A percentile compares a stretch with the other conserved stretches of the same genome.
phyloP scores from a whole-genome alignment of 345 rosid species.

The Linum trigynum region DNA sequence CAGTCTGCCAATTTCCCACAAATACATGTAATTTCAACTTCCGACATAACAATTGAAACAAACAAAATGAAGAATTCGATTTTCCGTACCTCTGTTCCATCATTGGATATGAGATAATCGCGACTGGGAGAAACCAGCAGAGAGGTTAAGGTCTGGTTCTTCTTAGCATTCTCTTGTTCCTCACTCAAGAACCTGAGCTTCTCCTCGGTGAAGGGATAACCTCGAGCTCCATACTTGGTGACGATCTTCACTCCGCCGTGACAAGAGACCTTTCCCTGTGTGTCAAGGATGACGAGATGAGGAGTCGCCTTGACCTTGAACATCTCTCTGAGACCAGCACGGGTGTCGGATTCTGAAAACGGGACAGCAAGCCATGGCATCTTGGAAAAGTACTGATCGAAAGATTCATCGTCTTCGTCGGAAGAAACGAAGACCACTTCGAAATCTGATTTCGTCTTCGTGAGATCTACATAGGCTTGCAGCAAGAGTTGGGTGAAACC shows the following conservation, averaged over 20 bases:
- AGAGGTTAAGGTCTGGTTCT: conserved; percentile 24
- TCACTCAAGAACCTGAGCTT: conserved; percentile 13
- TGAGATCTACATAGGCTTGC: conserved; percentile 14
- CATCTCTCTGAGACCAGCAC: conserved; percentile 20
- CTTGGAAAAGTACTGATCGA: conserved; percentile 22
- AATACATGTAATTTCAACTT: no score
- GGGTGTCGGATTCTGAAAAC: conserved; percentile 16
- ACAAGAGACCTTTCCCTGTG: conserved; percentile 14
- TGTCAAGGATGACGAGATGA: conserved; percentile 17
- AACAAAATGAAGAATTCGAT: background rate
- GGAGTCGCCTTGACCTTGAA: conserved; percentile 24
- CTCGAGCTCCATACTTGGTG: conserved; percentile 24
- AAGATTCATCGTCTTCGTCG: conserved; percentile 27
- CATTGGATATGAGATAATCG: conserved; percentile 23
- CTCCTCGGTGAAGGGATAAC: conserved; percentile 21
- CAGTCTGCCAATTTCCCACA: conserved; percentile 26
- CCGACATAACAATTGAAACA: no score
- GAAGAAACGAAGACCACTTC: conserved; percentile 30
- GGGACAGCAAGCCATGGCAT: conserved; percentile 41
- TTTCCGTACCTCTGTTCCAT: conserved; percentile 20
- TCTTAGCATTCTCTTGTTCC: conserved; percentile 28
- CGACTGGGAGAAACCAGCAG: conserved; percentile 17
- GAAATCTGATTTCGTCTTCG: conserved; percentile 5
- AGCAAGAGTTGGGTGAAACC: conserved; percentile 15
- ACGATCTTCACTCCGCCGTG: conserved; percentile 14